Evolutionary conservation across 257 asterid genomes (phyloP), one percentile per base, ranked within the genome.

Genomic region (Thymus mandschuricus): DNA sequence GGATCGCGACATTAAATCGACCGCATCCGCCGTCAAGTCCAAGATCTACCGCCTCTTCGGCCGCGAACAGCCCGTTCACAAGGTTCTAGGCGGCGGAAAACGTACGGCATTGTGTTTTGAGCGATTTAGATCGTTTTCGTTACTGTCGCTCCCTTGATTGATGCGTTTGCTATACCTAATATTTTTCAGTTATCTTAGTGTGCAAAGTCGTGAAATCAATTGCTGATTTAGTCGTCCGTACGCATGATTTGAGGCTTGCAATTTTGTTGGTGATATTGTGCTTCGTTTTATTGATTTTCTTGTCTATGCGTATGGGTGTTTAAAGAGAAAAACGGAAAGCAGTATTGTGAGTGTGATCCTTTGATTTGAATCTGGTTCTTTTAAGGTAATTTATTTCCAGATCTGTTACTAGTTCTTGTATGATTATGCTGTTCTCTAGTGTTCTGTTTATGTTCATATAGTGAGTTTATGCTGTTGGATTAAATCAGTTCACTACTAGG

Each of bases 11-110:
- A 71, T 77, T 56, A 77, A 82, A 73, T 79, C 91, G 56, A 56
- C 92, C 21, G 85, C 77, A 21, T 75, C 76, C 11, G 72, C 83
- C 40, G 83, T 71, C 67, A 90, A 88, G 68, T 51, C 88, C 64
- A 88, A 85, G 89, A 82, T 86, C 90, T 90, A 90, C 75, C 96
- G 97, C 60, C 84, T 90, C 5, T 88, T 88, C 46, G 96, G 93
- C 67, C 85, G 97, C 28, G 96, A 88, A 76, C 80, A 66, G 81
- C 93, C 97, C 27, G 86, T 90, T 30, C 96, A 86, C 78, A 83
- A 83, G 81, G 87, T 88, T 73, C 82, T 90, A 46, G 97, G 97
- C 70, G 94, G 97, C 60, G 97, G 96, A 75, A 88, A 88, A 78
- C 84, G 97, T 91, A 88, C 61, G 86, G 21, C 68, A 70, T 64